Conservation (phyloP, 139 green algal species). For the Chlorella sp. region DNA sequence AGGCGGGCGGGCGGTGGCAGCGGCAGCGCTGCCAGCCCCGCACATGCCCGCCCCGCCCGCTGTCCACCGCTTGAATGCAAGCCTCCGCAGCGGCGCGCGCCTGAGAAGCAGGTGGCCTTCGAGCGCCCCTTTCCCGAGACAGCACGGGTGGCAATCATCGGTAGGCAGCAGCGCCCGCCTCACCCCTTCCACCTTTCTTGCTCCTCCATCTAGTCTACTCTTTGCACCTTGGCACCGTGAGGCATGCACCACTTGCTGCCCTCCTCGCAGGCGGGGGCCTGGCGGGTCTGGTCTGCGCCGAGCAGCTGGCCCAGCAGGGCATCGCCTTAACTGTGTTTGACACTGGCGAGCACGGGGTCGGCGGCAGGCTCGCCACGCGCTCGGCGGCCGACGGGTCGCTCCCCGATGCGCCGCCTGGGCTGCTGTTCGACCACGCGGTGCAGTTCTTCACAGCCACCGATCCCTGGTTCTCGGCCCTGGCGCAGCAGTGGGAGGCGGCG, state of each 20-base stretch:
- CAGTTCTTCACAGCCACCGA: conserved; percentile 68
- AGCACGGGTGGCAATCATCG: too few relatives aligned
- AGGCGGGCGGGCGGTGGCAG: too few relatives aligned
- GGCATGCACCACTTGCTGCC: conserved; percentile 55
- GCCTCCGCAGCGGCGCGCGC: neutral
- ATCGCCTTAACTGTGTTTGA: conserved; percentile 67
- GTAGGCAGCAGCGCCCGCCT: too few relatives aligned
- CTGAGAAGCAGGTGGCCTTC: neutral
- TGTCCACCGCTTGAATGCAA: neutral
- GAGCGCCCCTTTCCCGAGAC: conserved; percentile 8
- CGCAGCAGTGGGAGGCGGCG: conserved; percentile 49
- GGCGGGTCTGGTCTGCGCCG: conserved; percentile 61
- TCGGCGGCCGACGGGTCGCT: conserved; percentile 37
- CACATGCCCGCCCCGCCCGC: too few relatives aligned
- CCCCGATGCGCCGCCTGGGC: neutral
- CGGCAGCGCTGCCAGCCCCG: too few relatives aligned
- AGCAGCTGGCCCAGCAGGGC: conserved; percentile 42
- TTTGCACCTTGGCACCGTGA: too few relatives aligned
- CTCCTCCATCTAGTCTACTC: too few relatives aligned
- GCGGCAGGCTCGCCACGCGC: conserved; percentile 69
- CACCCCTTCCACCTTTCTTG: too few relatives aligned
- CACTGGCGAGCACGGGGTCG: conserved; percentile 76
- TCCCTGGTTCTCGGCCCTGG: conserved; percentile 22
- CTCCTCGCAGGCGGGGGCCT: conserved; percentile 76
- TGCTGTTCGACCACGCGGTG: conserved; percentile 71